phyloP scores from a whole-genome alignment of 192 early-diverging fungal genomes.

The Coemansia sp. region DNA sequence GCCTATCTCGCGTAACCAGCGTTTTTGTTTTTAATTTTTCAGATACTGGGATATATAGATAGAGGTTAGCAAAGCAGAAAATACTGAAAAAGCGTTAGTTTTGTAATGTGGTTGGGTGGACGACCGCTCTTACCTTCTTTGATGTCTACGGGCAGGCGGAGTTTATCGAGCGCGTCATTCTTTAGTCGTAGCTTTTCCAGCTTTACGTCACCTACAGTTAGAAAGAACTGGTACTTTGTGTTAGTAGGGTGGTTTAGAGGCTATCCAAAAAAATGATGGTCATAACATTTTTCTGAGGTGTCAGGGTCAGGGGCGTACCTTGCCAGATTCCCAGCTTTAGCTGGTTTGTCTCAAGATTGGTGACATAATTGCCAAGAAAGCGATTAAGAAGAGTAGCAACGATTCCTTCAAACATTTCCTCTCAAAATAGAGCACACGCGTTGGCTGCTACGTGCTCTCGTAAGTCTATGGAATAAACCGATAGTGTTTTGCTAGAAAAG shows the following conservation, averaged over 20 bases:
- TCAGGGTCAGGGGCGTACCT: constrained; percentile 56
- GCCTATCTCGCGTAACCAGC: too few relatives aligned
- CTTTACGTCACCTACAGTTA: constrained; percentile 83
- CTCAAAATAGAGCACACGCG: too few relatives aligned
- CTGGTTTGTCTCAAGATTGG: constrained; percentile 91
- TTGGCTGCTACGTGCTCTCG: too few relatives aligned
- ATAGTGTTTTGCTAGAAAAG: too few relatives aligned
- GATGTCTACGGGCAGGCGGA: constrained; percentile 93
- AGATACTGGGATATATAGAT: too few relatives aligned
- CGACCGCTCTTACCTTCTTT: constrained; percentile 63
- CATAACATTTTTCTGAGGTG: not conserved
- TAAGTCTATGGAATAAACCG: too few relatives aligned
- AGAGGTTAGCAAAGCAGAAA: constrained; percentile 8
- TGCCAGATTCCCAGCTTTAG: constrained; percentile 95
- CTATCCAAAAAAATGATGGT: too few relatives aligned
- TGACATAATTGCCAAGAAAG: constrained; percentile 93
- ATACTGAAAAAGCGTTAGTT: constrained; percentile 11
- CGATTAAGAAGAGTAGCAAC: constrained; percentile 76
- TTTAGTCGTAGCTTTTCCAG: constrained; percentile 87
- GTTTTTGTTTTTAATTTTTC: too few relatives aligned
- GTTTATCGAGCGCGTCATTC: constrained; percentile 88
- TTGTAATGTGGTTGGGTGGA: not conserved
- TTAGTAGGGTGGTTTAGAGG: not conserved
- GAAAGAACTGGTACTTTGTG: not conserved
- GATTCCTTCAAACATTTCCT: constrained; percentile 72